Evolutionary conservation across 768 basidiomycete species (phyloP), one percentile per base, ranked within the genome.

Genomic region (Lepiota brunneoincarnata): DNA sequence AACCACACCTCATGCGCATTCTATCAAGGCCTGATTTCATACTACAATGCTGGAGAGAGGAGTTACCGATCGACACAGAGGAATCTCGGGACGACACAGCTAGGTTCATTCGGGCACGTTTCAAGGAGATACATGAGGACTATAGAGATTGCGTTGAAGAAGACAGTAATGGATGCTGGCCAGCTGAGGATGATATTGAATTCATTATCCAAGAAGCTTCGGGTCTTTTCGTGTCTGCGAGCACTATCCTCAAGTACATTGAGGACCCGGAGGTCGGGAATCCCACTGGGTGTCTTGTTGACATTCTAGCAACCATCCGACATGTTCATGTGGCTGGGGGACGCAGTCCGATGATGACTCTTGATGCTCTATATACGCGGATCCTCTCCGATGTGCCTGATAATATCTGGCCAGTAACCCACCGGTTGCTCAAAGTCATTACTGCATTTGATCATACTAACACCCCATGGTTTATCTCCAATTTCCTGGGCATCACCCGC

Each of bases 171-270:
- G 12, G 5, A 11, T 31, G 31, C 11, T 60, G 59, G 59, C 57
- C 57, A n/a, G 15, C 57, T 10, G 40, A 55, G 18, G 31, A 42
- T 1, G 50, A 31, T 17, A 26, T 56, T 20, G 14, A n/a, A 10
- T 4, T 26, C 2, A 18, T 60, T 23, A 50, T 58, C 12, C 17
- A 48, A 7, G 35, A 18, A 4, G 49, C 57, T 9, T 58, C 49
- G 14, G 54, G 54, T 6, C 59, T 58, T 18, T 60, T 58, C 40
- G 34, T 58, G n/a, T 60, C 44, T 37, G 56, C 54, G 1, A 49
- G 57, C 18, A 56, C 54, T 0, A 54, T 46, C 14, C 34, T 58
- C 10, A 35, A 49, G 24, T 60, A 52, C 18, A 45, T 60, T 10
- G 44, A 40, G 58, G 64, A 62, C 54, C 31, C 42, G 6, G 42